Evolutionary conservation across 73 alveolate species (phyloP).

Genomic region (Durusdinium trenchii): DNA sequence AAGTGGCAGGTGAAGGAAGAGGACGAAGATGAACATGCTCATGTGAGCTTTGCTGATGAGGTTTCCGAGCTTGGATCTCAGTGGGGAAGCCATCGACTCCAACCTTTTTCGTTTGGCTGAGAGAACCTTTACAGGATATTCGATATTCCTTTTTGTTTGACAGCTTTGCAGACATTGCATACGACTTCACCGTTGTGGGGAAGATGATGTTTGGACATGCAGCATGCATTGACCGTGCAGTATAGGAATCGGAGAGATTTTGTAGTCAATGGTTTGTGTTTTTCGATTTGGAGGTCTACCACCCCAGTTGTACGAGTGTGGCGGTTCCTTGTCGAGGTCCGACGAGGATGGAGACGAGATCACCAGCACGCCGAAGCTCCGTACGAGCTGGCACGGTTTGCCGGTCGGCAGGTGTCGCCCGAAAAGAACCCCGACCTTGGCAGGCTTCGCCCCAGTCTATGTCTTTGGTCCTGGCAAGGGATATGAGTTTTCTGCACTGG

Average conservation of each 20-base stretch:
- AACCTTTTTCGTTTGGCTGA: neutral
- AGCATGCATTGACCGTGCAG: too few relatives aligned
- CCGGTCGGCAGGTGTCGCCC: too few relatives aligned
- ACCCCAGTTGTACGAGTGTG: neutral
- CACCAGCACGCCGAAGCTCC: constrained; percentile 68
- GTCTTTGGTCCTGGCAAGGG: too few relatives aligned
- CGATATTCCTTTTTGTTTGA: neutral
- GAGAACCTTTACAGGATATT: neutral
- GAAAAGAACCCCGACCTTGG: too few relatives aligned
- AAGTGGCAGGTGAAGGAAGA: constrained; percentile 28
- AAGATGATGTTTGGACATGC: too few relatives aligned
- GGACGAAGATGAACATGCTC: constrained; percentile 64
- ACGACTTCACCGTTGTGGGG: too few relatives aligned
- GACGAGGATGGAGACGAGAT: constrained; percentile 48
- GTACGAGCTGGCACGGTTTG: too few relatives aligned
- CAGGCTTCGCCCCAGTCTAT: too few relatives aligned
- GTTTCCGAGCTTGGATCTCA: constrained; percentile 50
- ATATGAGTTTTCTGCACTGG: too few relatives aligned
- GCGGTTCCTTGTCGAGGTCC: constrained; percentile 20
- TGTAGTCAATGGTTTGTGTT: too few relatives aligned
- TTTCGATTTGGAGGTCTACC: neutral
- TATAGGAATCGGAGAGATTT: too few relatives aligned
- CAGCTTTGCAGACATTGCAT: too few relatives aligned
- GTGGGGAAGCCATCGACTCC: neutral
- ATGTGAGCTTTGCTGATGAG: constrained; percentile 71